Conservation (phyloP, 177 flowering plant species). For the Vitis hybrid region DNA sequence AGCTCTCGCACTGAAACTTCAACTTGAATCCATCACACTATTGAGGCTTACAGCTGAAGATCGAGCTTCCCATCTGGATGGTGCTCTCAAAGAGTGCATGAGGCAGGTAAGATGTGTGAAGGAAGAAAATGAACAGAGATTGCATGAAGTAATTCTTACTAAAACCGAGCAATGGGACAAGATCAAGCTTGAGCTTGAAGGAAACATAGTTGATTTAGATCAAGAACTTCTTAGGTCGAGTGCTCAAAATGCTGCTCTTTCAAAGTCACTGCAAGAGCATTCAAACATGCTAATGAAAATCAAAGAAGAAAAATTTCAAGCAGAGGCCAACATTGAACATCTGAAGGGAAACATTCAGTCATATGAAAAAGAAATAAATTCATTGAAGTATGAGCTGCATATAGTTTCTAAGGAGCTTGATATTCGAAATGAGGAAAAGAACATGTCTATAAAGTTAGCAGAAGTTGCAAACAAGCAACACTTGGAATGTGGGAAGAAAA, state of each 20-base stretch:
- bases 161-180: constrained; percentile 78
- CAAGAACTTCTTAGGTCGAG: constrained; percentile 70
- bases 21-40: constrained; percentile 84
- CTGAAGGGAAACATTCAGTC: constrained; percentile 67
- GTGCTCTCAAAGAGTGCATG: constrained; percentile 98
- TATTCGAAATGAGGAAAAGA: constrained; percentile 92
- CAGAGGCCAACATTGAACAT: constrained; percentile 79
- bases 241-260: constrained; percentile 77
- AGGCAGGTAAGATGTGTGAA: constrained; percentile 79
- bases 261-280: constrained; percentile 87
- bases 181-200: constrained; percentile 63
- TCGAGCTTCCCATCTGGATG: constrained; percentile 86
- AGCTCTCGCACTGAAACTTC: constrained; percentile 74
- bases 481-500: constrained; percentile 85
- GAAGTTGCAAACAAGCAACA: constrained; percentile 88
- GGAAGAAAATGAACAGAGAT: constrained; percentile 82
- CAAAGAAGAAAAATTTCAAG: constrained; percentile 81
- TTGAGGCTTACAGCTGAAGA: constrained; percentile 86
- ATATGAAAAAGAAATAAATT: constrained; percentile 77
- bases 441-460: constrained; percentile 86
- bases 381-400: constrained; percentile 84
- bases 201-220: constrained; percentile 60
- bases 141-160: constrained; percentile 62
- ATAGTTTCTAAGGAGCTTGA: constrained; percentile 79
- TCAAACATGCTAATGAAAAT: constrained; percentile 71